Percentiles rank a stretch among this genome's conserved stretches.
Conservation (phyloP, 164 flowering plant genomes). For the Litsea cubeba region DNA sequence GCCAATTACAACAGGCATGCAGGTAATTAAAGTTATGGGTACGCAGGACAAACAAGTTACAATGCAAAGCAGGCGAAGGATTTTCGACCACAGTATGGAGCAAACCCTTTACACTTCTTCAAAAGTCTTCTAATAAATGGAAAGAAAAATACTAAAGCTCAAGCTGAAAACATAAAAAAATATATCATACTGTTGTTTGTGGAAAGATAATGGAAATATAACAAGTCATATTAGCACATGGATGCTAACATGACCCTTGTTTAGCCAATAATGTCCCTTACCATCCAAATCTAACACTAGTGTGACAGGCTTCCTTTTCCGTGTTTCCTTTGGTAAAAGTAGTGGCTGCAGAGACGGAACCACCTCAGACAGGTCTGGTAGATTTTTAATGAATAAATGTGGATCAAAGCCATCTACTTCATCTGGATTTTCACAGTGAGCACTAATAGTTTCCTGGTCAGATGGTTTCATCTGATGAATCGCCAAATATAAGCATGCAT, state of each 20-base stretch:
- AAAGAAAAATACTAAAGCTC: background rate
- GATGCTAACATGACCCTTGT: background rate
- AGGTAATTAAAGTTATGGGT: too few species aligned
- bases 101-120: background rate
- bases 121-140: background rate
- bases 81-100: background rate
- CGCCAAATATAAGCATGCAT: slow-evolving; percentile 47
- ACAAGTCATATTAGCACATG: background rate
- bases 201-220: background rate
- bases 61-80: background rate
- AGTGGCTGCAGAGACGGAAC: slow-evolving; percentile 36
- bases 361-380: slow-evolving; percentile 60
- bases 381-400: slow-evolving; percentile 46
- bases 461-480: slow-evolving; percentile 48
- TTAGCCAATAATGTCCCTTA: slow-evolving; percentile 20
- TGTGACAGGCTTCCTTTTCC: slow-evolving; percentile 57
- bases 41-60: background rate
- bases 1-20: too few species aligned
- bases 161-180: background rate
- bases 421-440: slow-evolving; percentile 29
- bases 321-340: slow-evolving; percentile 35
- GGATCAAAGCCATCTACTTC: slow-evolving; percentile 63
- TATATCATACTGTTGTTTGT: too few species aligned
- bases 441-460: slow-evolving; percentile 32
- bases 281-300: slow-evolving; percentile 97